Conservation (phyloP, 169 alveolate species). For the Babesia ovata region DNA sequence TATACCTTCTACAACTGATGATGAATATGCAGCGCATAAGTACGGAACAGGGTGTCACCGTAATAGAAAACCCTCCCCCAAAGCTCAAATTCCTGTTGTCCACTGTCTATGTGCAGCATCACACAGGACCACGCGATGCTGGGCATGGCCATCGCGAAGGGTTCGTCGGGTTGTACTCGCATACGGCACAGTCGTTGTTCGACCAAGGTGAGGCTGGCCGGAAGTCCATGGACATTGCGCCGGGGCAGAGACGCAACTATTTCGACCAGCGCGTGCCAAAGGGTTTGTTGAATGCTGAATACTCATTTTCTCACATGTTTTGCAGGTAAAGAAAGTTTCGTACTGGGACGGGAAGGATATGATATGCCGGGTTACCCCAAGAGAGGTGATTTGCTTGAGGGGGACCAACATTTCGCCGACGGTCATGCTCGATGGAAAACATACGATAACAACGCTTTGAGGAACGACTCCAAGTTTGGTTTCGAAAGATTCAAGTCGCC, state of each 20-base stretch:
- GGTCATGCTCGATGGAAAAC: constrained; percentile 9
- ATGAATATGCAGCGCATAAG: constrained; percentile 19
- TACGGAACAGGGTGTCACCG: background rate
- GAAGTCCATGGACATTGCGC: constrained; percentile 9
- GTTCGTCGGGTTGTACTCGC: background rate
- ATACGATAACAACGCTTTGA: background rate
- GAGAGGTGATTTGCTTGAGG: constrained; percentile 7
- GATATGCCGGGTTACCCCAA: constrained; percentile 14
- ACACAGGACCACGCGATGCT: constrained; percentile 2
- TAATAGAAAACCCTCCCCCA: background rate
- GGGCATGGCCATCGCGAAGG: constrained; percentile 14
- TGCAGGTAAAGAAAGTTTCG: constrained; percentile 14
- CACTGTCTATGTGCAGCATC: background rate
- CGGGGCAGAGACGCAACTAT: constrained; percentile 33
- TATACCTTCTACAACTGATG: constrained; percentile 48
- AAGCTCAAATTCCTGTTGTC: constrained; percentile 18
- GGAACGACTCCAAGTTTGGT: constrained; percentile 2
- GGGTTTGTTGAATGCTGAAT: background rate
- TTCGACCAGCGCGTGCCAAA: constrained; percentile 34
- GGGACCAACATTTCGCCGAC: background rate
- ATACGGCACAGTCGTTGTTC: constrained; percentile 9
- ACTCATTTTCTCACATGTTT: background rate
- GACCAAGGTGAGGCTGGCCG: constrained; percentile 21
- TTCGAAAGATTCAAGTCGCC: background rate
- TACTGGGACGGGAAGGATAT: constrained; percentile 13